phyloP scores from a whole-genome alignment of 495 filamentous ascomycete genomes.

The Aspergillus haitiensis region DNA sequence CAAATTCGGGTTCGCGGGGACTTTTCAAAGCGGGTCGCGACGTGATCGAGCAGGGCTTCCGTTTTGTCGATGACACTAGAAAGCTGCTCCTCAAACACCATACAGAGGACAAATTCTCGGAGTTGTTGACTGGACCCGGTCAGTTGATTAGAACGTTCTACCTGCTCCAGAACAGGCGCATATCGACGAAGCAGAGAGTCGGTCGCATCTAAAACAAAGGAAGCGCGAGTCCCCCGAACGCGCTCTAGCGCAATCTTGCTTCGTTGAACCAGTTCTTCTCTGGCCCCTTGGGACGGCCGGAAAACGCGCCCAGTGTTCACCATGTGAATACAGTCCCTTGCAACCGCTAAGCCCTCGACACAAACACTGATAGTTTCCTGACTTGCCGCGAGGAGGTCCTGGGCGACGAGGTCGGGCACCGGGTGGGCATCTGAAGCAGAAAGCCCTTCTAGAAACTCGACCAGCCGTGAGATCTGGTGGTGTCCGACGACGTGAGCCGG shows the following conservation, averaged over 20 bases:
- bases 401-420: conserved; percentile 13
- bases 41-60: conserved; percentile 14
- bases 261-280: conserved; percentile 15
- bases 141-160: not conserved
- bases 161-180: not conserved
- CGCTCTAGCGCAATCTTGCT: conserved; percentile 15
- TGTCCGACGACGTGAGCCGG: conserved; percentile 12
- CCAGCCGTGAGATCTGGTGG: conserved; percentile 24
- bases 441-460: conserved; percentile 21
- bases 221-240: conserved; percentile 9
- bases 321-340: conserved; percentile 24
- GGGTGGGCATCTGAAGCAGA: conserved; percentile 16
- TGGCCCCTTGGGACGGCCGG: conserved; percentile 12
- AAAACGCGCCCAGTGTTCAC: conserved; percentile 21
- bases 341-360: conserved; percentile 14
- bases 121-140: not conserved
- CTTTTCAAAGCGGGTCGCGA: conserved; percentile 15
- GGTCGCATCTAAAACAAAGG: conserved; percentile 23
- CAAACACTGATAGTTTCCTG: conserved; percentile 19
- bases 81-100: conserved; percentile 30
- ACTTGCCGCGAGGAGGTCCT: conserved; percentile 10
- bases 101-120: conserved; percentile 20
- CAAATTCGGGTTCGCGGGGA: conserved; percentile 19
- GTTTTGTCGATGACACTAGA: conserved; percentile 20
- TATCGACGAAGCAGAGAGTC: conserved; percentile 16